These are phyloP conservation scores for Microstegium vimineum DNA, from an alignment of 176 grass and related monocot genomes.

Conservation along the genomic window DNA sequence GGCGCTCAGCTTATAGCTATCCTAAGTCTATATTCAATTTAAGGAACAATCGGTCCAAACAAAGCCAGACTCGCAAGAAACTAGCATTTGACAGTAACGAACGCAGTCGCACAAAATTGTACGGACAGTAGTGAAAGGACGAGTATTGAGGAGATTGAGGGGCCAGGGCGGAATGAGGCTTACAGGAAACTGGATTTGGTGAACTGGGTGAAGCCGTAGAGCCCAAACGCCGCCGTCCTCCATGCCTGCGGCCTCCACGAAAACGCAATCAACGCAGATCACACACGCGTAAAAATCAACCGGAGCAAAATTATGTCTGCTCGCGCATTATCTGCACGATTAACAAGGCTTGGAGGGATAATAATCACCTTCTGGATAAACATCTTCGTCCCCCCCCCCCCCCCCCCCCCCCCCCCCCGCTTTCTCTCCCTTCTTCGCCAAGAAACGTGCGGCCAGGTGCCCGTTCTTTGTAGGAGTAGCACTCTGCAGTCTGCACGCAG, in stretches of 20 bases:
- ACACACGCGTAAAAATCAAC: neutral
- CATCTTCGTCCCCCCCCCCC: constrained; percentile 27
- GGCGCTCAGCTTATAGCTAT: neutral
- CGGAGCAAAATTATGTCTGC: neutral
- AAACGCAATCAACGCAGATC: constrained; percentile 1
- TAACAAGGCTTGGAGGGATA: neutral
- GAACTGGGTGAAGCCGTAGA: constrained; percentile 93
- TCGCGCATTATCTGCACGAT: neutral
- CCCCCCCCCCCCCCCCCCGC: no score
- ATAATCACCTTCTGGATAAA: constrained; percentile 68
- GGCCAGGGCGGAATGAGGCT: neutral
- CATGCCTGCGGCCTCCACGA: constrained; percentile 44
- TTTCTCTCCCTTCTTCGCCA: neutral
- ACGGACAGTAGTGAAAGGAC: neutral
- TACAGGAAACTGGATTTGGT: constrained; percentile 89
- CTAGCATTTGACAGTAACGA: neutral
- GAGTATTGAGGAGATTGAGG: neutral
- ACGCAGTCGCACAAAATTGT: neutral
- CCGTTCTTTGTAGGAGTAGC: neutral
- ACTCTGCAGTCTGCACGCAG: neutral
- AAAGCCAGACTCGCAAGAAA: neutral
- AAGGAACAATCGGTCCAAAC: neutral
- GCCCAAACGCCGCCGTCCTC: constrained; percentile 74
- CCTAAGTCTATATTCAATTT: neutral
- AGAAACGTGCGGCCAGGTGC: neutral